Base-by-base conservation (phyloP, 2,329 filamentous ascomycete species). In the Harringtonia aguacate region DNA sequence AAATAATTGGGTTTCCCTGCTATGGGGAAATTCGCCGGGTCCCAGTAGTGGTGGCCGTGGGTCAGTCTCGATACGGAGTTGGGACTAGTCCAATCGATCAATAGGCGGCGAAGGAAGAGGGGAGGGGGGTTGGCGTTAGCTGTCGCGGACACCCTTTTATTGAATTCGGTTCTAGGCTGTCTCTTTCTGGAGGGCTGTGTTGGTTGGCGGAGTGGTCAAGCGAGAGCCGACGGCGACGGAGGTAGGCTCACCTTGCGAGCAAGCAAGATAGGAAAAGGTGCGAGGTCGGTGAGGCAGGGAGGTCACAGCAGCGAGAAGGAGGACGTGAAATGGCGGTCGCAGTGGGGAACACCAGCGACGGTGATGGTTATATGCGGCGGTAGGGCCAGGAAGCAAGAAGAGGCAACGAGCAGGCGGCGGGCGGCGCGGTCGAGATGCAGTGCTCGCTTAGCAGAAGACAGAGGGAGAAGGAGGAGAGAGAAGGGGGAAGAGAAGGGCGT, bases 1-100 rank as follows among this genome's bases (percentile, higher is more conserved):
- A 47, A 47, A 52, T 45, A 48, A 45, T 39, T 30, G 43, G 36
- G 18, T 30, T 36, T 30, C 37, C 39, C 20, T 41, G 39, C 43
- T 49, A 48, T 51, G 48, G 50, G 49, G 50, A 45, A 44, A 45
- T 41, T 49, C 44, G 49, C 47, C 47, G 46, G 47, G 47, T 50
- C 46, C 46, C 44, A 47, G 46, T 43, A 39, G 33, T 42, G 46
- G 46, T 44, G 43, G 46, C 39, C 43, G 36, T 46, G 49, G 43
- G 44, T 43, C 36, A 36, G 24, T 44, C 21, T 46, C 50, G 48
- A 52, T 39, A 45, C 48, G 39, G 24, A 43, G 50, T 52, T 52
- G 43, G 50, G 48, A 46, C 48, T 52, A 52, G 50, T 10, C 24
- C 42, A 48, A 46, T 47, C 39, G 48, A 50, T 50, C 50, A 47